Evolutionary conservation across 768 basidiomycete genomes (phyloP), one percentile per base, ranked within the genome.

Genomic region (Botryobasidium botryosum): DNA sequence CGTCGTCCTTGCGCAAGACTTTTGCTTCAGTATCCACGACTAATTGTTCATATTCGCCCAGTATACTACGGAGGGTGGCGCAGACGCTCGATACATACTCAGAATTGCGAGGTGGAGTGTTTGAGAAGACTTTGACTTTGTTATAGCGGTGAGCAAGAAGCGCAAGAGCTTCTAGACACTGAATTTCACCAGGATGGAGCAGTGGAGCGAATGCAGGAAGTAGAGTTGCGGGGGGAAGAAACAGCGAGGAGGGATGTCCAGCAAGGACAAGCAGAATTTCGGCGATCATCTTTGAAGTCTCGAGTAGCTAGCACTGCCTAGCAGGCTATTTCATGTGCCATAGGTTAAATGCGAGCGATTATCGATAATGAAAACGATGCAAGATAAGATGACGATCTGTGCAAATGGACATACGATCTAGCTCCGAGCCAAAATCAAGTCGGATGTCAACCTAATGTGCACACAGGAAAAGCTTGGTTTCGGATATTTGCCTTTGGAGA

Each of bases 261-360:
- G 82, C 77, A 39, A 94, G 76, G 43, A 90, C 68, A 46, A 90
- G 73, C 36, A 92, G 70, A 45, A 91, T 66, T 62, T 92, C 90
- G 53, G 86, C 79, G 51, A 91, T 83, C 88, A 91, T 88, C 17
- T 39, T n/a, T n/a, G n/a, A n/a, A n/a, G n/a, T n/a, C n/a, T n/a
- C n/a, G n/a, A n/a, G n/a, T n/a, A n/a, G n/a, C n/a, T n/a, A n/a
- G n/a, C n/a, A n/a, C n/a, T n/a, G n/a, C n/a, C n/a, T n/a, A n/a
- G n/a, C n/a, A n/a, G n/a, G n/a, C n/a, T n/a, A n/a, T n/a, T n/a
- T n/a, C n/a, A n/a, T n/a, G n/a, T n/a, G n/a, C n/a, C n/a, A n/a
- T n/a, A n/a, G n/a, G n/a, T n/a, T n/a, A n/a, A n/a, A n/a, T n/a
- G n/a, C n/a, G n/a, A n/a, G n/a, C n/a, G n/a, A n/a, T n/a, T n/a